Conservation (phyloP, 768 basidiomycete species). For the Kwoniella europaea region DNA sequence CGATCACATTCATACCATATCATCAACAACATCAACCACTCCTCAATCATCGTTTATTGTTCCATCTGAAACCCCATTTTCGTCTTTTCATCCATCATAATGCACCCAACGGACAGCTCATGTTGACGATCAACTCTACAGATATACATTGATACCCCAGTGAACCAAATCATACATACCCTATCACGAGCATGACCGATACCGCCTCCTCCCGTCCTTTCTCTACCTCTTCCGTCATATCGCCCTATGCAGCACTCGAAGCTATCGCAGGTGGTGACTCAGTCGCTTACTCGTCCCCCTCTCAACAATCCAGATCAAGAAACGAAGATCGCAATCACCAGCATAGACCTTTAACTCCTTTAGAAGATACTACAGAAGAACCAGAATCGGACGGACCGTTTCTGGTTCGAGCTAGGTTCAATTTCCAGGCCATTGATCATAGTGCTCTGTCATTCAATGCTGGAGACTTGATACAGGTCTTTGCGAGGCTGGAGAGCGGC, state of each 20-base stretch:
- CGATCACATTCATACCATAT: no score
- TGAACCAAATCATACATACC: not conserved
- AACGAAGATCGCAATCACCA: not conserved
- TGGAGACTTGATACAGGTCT: constrained; percentile 90
- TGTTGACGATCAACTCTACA: not conserved
- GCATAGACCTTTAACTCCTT: not conserved
- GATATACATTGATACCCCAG: not conserved
- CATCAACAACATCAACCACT: no score
- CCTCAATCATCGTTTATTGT: no score
- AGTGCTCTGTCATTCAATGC: constrained; percentile 85
- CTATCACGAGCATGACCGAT: constrained; percentile 15
- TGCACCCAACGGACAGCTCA: not conserved
- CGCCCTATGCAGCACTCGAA: constrained; percentile 28
- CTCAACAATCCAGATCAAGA: not conserved
- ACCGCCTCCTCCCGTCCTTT: constrained; percentile 18
- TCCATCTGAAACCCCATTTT: no score
- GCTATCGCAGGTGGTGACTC: constrained; percentile 13
- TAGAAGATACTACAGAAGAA: constrained; percentile 6
- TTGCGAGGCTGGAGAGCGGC: constrained; percentile 85
- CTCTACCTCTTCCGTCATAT: constrained; percentile 25
- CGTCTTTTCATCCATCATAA: not conserved
- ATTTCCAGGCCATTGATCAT: constrained; percentile 76
- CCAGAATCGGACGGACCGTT: constrained; percentile 61
- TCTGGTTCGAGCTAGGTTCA: constrained; percentile 86
- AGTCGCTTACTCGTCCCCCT: not conserved